Evolutionary conservation across 352 stramenopile genomes (phyloP).

Genomic region (Globisporangium paddicum): DNA sequence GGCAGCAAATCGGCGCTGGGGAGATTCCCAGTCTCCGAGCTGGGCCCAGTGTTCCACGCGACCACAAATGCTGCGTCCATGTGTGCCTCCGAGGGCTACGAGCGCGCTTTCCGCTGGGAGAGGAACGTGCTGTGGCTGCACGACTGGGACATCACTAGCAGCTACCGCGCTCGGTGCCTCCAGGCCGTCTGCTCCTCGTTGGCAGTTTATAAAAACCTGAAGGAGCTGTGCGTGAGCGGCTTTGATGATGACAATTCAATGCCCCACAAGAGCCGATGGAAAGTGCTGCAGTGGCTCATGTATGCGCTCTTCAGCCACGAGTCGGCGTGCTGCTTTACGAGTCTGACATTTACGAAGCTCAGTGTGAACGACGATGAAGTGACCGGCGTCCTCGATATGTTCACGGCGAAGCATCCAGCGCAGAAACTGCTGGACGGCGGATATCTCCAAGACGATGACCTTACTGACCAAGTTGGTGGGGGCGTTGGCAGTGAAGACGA

Average conservation of each 20-base stretch:
- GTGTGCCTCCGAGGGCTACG: background rate
- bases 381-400: background rate
- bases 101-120: background rate
- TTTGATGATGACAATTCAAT: background rate
- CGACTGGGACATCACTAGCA: background rate
- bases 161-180: background rate
- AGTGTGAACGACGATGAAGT: background rate
- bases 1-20: background rate
- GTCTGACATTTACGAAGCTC: background rate
- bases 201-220: background rate
- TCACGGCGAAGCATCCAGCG: background rate
- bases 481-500: background rate
- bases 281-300: constrained; percentile 1
- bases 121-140: background rate
- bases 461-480: too few species aligned
- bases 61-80: background rate
- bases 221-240: background rate
- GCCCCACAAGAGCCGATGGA: background rate
- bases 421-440: background rate
- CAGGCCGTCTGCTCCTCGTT: background rate
- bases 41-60: background rate
- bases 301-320: constrained; percentile 7
- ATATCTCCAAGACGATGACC: too few species aligned
- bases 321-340: background rate
- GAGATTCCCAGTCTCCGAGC: background rate